Base-by-base conservation (phyloP, 129 eudicot species). In the Chrysanthemum makinoi region DNA sequence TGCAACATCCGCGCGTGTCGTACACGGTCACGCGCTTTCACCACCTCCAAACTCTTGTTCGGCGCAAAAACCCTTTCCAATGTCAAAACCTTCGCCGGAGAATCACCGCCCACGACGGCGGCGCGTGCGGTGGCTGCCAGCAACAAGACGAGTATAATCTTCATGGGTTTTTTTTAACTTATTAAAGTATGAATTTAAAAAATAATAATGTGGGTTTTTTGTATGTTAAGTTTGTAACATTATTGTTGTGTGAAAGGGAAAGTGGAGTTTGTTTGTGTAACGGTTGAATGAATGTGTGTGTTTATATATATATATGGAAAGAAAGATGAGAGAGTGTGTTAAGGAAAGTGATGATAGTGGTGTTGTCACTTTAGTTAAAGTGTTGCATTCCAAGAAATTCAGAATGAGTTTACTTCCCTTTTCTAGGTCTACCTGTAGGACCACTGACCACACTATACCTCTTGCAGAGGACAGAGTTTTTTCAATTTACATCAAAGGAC, bases 1-100 rank as follows among this genome's bases (percentile, higher is more conserved):
- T 89, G 96, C 86, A 94, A 75, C 66, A 87, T 70, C 26, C 99
- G 88, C 3, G 82, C 83, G 79, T 90, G 98, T 70, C 98, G 79
- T 15, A 74, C 88, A 58, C 82, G 82, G 78, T 94, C 99, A 16
- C 97, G 79, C 22, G 84, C 78, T 72, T 46, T 77, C 26, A 86
- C 67, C 35, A 59, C 87, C 75, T 39, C 86, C 91, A 39, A 87
- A 55, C 55, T 84, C 87, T 80, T 63, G 78, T 77, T 86, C 75
- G 73, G 81, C 80, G 97, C 89, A 81, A 94, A 94, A 47, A 78
- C 85, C 77, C 99, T 82, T 78, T 94, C 91, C 26, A 94, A 84
- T 14, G 74, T 79, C 62, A 94, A 76, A 28, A 93, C 86, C 68
- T 75, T 72, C 14, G 79, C 24, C 76, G 82, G 72, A 33, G 50